Conservation (phyloP, 2,329 filamentous ascomycete genomes). For the Alternaria brassicicola region DNA sequence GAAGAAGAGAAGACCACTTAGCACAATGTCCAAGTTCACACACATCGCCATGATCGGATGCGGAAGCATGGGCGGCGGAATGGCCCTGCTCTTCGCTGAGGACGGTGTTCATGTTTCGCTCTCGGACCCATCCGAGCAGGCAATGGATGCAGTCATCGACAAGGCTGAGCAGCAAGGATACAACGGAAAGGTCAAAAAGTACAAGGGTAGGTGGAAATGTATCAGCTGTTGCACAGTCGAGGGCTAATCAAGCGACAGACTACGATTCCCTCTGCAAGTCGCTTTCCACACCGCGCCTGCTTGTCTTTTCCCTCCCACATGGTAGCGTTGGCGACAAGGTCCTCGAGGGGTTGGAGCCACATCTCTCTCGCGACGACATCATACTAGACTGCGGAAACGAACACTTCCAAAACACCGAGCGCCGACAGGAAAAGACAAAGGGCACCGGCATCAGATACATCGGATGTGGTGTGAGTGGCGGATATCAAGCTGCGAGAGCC, state of each 20-base stretch:
- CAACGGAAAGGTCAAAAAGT: constrained; percentile 48
- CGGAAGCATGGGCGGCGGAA: constrained; percentile 65
- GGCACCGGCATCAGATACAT: constrained; percentile 67
- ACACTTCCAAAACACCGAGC: constrained; percentile 68
- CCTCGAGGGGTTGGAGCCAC: constrained; percentile 54
- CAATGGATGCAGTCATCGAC: constrained; percentile 54
- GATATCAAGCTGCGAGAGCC: constrained; percentile 69
- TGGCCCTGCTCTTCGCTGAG: constrained; percentile 65
- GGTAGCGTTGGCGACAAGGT: constrained; percentile 56
- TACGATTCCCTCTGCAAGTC: constrained; percentile 59
- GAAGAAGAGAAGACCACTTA: constrained; percentile 14
- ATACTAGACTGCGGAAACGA: constrained; percentile 74
- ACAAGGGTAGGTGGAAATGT: constrained; percentile 34
- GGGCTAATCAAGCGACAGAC: constrained; percentile 41
- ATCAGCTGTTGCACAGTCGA: neutral
- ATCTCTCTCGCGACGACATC: constrained; percentile 66
- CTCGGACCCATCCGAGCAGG: constrained; percentile 59
- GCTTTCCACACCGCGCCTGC: constrained; percentile 56
- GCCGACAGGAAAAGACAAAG: constrained; percentile 64
- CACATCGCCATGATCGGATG: constrained; percentile 64
- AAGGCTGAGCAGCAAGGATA: constrained; percentile 51
- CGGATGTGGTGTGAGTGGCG: constrained; percentile 71
- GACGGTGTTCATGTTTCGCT: constrained; percentile 61
- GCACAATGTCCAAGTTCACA: constrained; percentile 30
- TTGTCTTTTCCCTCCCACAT: constrained; percentile 62